phyloP scores from a whole-genome alignment of 2,329 filamentous ascomycete genomes.

The Boeremia lycopersici region DNA sequence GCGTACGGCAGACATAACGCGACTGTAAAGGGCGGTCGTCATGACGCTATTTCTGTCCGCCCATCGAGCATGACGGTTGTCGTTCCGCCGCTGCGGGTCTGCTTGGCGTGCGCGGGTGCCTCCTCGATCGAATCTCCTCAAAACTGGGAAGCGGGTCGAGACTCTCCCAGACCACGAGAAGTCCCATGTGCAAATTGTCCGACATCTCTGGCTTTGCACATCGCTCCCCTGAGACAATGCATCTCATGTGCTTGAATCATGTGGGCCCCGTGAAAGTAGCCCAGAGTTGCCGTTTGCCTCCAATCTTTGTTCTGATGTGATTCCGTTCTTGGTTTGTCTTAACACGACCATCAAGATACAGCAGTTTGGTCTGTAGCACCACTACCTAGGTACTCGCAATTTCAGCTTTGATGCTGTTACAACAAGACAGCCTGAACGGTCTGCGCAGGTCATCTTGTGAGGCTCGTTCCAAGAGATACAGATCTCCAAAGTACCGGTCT shows the following conservation, averaged over 20 bases:
- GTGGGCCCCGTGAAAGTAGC: neutral
- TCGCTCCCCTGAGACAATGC: neutral
- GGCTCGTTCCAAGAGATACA: neutral
- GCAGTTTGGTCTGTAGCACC: too few species aligned
- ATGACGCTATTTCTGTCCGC: slow-evolving; percentile 24
- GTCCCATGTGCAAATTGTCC: neutral
- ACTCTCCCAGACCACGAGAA: neutral
- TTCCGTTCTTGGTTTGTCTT: too few species aligned
- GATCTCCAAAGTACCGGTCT: neutral
- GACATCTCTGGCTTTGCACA: neutral
- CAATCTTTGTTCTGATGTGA: neutral
- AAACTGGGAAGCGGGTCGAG: slow-evolving; percentile 6
- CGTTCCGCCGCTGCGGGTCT: slow-evolving; percentile 10
- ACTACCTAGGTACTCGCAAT: too few species aligned
- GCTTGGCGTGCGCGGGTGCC: slow-evolving; percentile 2
- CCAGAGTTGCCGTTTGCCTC: neutral
- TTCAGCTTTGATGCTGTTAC: too few species aligned
- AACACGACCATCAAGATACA: too few species aligned
- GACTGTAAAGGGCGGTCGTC: slow-evolving; percentile 7
- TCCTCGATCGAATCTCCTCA: slow-evolving; percentile 2
- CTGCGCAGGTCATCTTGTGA: neutral
- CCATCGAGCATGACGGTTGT: slow-evolving; percentile 5
- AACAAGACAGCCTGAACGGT: neutral
- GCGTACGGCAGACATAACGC: slow-evolving; percentile 10
- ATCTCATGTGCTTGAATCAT: too few species aligned